Evolutionary conservation across 768 basidiomycete species (phyloP).

Genomic region (Suillus occidentalis): DNA sequence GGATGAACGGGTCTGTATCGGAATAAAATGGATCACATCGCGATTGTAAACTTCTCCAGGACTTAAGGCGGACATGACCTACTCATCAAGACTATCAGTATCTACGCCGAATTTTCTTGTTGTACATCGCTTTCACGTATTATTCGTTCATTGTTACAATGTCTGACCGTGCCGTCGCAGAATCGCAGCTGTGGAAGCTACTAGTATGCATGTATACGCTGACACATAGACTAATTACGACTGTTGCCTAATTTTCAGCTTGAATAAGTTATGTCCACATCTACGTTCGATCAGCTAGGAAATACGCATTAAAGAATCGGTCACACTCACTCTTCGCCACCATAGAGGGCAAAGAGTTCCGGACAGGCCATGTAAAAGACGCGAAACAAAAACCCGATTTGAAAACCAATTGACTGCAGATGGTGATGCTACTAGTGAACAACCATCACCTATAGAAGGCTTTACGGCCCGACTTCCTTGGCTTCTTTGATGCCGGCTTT

Average conservation of each 20-base stretch:
- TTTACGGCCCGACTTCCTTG: slow-evolving; percentile 50
- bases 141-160: background rate
- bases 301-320: slow-evolving; percentile 13
- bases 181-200: background rate
- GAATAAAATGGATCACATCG: slow-evolving; percentile 13
- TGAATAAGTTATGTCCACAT: slow-evolving; percentile 59
- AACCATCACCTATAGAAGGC: slow-evolving; percentile 50
- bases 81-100: background rate
- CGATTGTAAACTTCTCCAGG: background rate
- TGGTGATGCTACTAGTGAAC: background rate
- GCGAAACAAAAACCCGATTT: slow-evolving; percentile 44
- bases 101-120: slow-evolving; percentile 5
- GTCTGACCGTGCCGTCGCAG: background rate
- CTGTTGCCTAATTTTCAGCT: slow-evolving; percentile 22
- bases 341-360: slow-evolving; percentile 62
- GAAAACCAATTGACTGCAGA: background rate
- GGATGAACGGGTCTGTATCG: slow-evolving; percentile 25
- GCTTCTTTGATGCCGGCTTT: slow-evolving; percentile 51
- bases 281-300: slow-evolving; percentile 25
- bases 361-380: slow-evolving; percentile 75
- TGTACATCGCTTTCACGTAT: slow-evolving; percentile 1
- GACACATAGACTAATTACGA: slow-evolving; percentile 6
- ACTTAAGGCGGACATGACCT: background rate
- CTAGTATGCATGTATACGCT: slow-evolving; percentile 12
- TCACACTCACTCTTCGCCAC: slow-evolving; percentile 58